Evolutionary conservation across 2,329 filamentous ascomycete species (phyloP).

Genomic region (Hawksworthiomyces lignivorus): DNA sequence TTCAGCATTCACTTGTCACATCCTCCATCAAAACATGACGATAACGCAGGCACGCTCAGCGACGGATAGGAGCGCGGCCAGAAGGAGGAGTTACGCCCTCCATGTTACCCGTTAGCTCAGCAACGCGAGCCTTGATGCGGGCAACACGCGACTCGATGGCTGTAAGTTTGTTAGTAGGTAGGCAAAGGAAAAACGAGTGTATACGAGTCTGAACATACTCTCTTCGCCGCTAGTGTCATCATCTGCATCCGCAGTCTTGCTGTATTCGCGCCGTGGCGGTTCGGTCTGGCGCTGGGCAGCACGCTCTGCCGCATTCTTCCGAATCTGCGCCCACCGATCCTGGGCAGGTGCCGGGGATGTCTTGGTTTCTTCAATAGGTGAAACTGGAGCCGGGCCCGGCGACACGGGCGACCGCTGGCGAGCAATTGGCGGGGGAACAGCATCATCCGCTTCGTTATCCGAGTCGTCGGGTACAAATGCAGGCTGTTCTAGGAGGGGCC

Average conservation of each 20-base stretch:
- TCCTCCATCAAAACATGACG: too few relatives aligned
- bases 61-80: slow-evolving; percentile 21
- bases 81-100: slow-evolving; percentile 43
- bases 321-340: slow-evolving; percentile 92
- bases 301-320: slow-evolving; percentile 85
- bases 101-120: slow-evolving; percentile 83
- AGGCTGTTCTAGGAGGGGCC: slow-evolving; percentile 77
- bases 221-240: slow-evolving; percentile 94
- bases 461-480: slow-evolving; percentile 61
- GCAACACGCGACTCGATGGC: slow-evolving; percentile 95
- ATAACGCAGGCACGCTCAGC: too few relatives aligned
- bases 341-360: slow-evolving; percentile 35
- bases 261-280: slow-evolving; percentile 43
- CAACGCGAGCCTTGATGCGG: slow-evolving; percentile 94
- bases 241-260: slow-evolving; percentile 55
- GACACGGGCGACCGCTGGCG: slow-evolving; percentile 26
- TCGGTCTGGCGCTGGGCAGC: slow-evolving; percentile 59
- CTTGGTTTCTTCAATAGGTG: slow-evolving; percentile 18
- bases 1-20: too few relatives aligned
- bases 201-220: slow-evolving; percentile 55
- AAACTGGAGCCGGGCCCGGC: slow-evolving; percentile 13
- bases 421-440: slow-evolving; percentile 44
- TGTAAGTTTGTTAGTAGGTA: slow-evolving; percentile 31
- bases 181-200: slow-evolving; percentile 19
- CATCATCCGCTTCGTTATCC: slow-evolving; percentile 41